Conservation (phyloP, 441 rosid species). For the Eruca vesicaria region DNA sequence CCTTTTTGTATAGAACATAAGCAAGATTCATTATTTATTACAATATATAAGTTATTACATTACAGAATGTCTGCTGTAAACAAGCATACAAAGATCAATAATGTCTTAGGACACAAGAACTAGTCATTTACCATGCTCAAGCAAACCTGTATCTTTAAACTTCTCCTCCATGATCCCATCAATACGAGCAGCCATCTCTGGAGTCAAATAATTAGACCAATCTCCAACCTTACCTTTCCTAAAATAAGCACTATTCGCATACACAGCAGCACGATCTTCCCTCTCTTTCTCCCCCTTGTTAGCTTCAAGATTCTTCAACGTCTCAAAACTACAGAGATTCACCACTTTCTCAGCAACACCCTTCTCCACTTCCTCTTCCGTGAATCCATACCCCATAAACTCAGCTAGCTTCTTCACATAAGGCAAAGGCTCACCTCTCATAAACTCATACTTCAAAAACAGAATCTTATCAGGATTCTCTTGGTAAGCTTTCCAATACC, state of each 20-base stretch:
- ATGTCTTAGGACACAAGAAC: too few species aligned
- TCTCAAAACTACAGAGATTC: slow-evolving; percentile 38
- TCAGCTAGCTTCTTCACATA: slow-evolving; percentile 31
- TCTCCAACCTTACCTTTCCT: slow-evolving; percentile 39
- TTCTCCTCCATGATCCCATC: too few species aligned
- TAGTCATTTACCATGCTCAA: too few species aligned
- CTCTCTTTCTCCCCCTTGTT: slow-evolving; percentile 27
- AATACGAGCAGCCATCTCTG: slow-evolving; percentile 29
- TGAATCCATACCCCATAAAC: slow-evolving; percentile 38
- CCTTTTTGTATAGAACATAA: too few species aligned
- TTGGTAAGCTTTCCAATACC: slow-evolving; percentile 31
- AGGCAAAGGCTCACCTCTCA: slow-evolving; percentile 19
- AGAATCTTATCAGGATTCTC: slow-evolving; percentile 25
- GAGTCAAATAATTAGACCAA: slow-evolving; percentile 28
- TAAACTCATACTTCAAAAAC: slow-evolving; percentile 34
- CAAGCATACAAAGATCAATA: too few species aligned
- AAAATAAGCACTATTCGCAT: slow-evolving; percentile 25
- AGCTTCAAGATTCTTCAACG: slow-evolving; percentile 30
- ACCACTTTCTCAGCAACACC: slow-evolving; percentile 22
- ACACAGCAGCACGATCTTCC: slow-evolving; percentile 26
- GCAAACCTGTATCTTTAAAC: too few species aligned
- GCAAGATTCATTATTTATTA: too few species aligned
- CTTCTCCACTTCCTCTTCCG: slow-evolving; percentile 28
- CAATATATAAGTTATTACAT: too few species aligned
- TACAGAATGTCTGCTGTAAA: too few species aligned